Percentiles rank a stretch among this genome's conserved stretches.
These are phyloP conservation scores for Colletotrichum euphorbiae DNA, from an alignment of 2,329 filamentous ascomycete species.

Conservation along the genomic window DNA sequence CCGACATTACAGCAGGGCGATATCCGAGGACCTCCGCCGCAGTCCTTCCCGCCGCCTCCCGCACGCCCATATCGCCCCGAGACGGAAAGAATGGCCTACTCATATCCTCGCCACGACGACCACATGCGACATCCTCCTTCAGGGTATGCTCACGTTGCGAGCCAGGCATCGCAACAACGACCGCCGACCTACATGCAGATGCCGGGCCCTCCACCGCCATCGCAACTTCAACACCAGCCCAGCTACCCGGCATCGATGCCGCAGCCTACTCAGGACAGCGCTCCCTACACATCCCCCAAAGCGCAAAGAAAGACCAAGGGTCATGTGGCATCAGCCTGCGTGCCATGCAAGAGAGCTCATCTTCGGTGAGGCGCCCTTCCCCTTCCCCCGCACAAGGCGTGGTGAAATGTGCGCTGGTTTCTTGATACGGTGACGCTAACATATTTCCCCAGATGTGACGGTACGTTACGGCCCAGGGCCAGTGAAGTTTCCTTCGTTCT, in stretches of 20 bases:
- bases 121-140: constrained; percentile 48
- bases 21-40: constrained; percentile 45
- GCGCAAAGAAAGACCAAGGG: constrained; percentile 78
- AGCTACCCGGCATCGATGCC: constrained; percentile 47
- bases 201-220: constrained; percentile 47
- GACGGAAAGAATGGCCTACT: constrained; percentile 54
- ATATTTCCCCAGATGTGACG: constrained; percentile 64
- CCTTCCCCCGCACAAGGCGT: background rate
- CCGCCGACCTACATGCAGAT: constrained; percentile 40
- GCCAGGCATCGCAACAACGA: constrained; percentile 39
- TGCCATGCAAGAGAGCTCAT: constrained; percentile 88
- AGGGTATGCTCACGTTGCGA: constrained; percentile 35
- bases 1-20: constrained; percentile 51
- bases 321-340: constrained; percentile 86
- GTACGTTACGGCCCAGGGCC: constrained; percentile 60
- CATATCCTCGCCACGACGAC: constrained; percentile 54
- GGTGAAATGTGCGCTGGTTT: constrained; percentile 4
- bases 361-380: constrained; percentile 65
- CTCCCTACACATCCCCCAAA: constrained; percentile 67
- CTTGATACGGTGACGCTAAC: constrained; percentile 33
- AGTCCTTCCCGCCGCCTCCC: constrained; percentile 47
- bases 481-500: constrained; percentile 23
- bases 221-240: constrained; percentile 45
- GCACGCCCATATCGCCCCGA: constrained; percentile 54
- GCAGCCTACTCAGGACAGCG: constrained; percentile 54